These are phyloP conservation scores for Apophysomyces sp. DNA, from an alignment of 371 early-diverging fungal genomes.

Conservation along the genomic window DNA sequence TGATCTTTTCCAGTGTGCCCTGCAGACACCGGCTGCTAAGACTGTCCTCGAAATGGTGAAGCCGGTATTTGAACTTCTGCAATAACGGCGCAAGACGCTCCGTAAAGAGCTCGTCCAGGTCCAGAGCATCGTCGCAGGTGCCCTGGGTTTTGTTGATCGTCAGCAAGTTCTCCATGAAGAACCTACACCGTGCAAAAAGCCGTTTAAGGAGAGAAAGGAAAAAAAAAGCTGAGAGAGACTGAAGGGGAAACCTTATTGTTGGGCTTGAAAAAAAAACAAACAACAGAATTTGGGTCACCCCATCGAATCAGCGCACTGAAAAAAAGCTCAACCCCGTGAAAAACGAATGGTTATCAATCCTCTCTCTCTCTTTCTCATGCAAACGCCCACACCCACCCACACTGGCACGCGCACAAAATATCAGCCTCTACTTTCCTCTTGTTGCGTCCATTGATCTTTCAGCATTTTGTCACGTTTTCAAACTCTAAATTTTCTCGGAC, in stretches of 20 bases:
- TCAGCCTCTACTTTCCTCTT: not conserved
- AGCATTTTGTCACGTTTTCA: not conserved
- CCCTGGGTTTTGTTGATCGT: slow-evolving; percentile 28
- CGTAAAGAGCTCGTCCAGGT: slow-evolving; percentile 44
- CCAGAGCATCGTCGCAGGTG: slow-evolving; percentile 31
- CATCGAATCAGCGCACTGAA: not conserved
- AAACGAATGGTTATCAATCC: not conserved
- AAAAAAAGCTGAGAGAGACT: not conserved
- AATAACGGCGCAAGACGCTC: slow-evolving; percentile 40
- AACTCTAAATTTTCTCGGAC: not conserved
- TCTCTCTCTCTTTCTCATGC: not conserved
- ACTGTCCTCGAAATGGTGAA: slow-evolving; percentile 38
- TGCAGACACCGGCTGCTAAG: slow-evolving; percentile 32
- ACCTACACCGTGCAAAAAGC: not conserved
- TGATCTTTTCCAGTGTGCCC: slow-evolving; percentile 32
- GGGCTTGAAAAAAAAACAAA: not conserved
- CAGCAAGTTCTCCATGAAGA: slow-evolving; percentile 42
- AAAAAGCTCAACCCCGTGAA: not conserved
- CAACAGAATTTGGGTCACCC: not conserved
- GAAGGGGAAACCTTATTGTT: not conserved
- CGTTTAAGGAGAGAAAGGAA: not conserved
- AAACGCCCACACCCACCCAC: no score
- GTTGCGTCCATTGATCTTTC: not conserved
- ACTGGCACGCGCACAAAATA: no score
- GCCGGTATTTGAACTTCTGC: slow-evolving; percentile 42